Evolutionary conservation across 2,329 filamentous ascomycete genomes (phyloP), one percentile per base, ranked within the genome.

Genomic region (Periconia macrospinosa): DNA sequence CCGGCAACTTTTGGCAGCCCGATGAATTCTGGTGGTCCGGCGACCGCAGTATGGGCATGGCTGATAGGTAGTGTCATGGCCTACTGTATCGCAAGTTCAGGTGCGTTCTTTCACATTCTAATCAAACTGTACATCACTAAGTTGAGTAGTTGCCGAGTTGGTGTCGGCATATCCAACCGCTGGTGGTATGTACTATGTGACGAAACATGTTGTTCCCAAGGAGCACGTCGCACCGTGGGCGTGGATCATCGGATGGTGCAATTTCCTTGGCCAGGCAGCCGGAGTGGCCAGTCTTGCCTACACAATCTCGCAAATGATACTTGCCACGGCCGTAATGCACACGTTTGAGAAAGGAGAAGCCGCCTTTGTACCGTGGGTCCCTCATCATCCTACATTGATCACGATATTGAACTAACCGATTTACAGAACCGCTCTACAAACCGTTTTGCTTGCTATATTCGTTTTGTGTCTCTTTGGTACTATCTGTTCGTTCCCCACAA

Each of bases 241-340:
- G 0, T 87, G 85, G 85, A 76, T 86, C 42, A 84, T 86, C 51
- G 85, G 85, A n/a, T 87, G 84, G 85, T 85, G 83, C 64, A 88
- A 87, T 58, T 80, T 87, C 30, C 76, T 87, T 1, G 85, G 85
- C 8, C 85, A 88, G 69, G 85, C 83, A 8, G 82, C 83, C 13
- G 84, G 84, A 37, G 83, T 86, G 13, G 83, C 83, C 10, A 85
- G 83, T 64, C 78, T 87, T 43, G 83, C 81, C 17, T 87, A 86
- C 54, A 85, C 83, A 0, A 81, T 87, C 45, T 81, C 82, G 17
- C 85, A 87, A 65, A 86, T 87, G 83, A 76, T 87, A 37, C 72
- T 87, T 33, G 85, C 85, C 6, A 79, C 79, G 19, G 81, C 76
- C 1, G 84, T 83, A 55, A 87, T 87, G 82, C 84, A 85, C 61